Conservation (phyloP, 768 basidiomycete species). For the Amanita pseudoporphyria region DNA sequence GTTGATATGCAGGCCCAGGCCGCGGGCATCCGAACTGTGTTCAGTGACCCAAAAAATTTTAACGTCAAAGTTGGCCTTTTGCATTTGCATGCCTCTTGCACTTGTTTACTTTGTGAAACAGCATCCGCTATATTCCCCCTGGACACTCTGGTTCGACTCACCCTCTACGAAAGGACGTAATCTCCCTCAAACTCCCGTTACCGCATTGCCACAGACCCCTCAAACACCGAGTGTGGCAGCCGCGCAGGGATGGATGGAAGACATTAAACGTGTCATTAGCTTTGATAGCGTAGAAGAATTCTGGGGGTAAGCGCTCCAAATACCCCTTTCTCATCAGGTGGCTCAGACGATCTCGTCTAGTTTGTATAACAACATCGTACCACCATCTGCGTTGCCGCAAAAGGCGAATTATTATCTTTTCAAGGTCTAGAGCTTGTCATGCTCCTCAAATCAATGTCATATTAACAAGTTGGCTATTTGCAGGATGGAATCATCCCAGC, state of each 20-base stretch:
- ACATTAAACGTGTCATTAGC: slow-evolving; percentile 91
- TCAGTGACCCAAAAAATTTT: slow-evolving; percentile 87
- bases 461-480: slow-evolving; percentile 2
- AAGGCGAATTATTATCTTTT: slow-evolving; percentile 99
- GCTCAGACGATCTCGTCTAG: slow-evolving; percentile 27
- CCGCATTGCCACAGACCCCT: slow-evolving; percentile 72
- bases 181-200: slow-evolving; percentile 73
- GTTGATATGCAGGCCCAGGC: slow-evolving; percentile 78
- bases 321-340: slow-evolving; percentile 5
- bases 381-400: slow-evolving; percentile 84
- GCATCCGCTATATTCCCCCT: slow-evolving; percentile 91
- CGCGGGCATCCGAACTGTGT: slow-evolving; percentile 82
- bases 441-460: neutral
- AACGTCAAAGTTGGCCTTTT: slow-evolving; percentile 76
- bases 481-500: slow-evolving; percentile 95
- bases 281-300: slow-evolving; percentile 99
- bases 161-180: slow-evolving; percentile 86
- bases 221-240: slow-evolving; percentile 63
- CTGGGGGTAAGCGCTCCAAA: slow-evolving; percentile 69
- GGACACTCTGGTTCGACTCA: slow-evolving; percentile 99
- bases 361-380: slow-evolving; percentile 94
- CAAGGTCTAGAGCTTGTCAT: slow-evolving; percentile 49
- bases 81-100: neutral
- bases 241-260: slow-evolving; percentile 96
- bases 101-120: slow-evolving; percentile 19